Evolutionary conservation across 116 monocot species (phyloP).

Genomic region (Posidonia oceanica): DNA sequence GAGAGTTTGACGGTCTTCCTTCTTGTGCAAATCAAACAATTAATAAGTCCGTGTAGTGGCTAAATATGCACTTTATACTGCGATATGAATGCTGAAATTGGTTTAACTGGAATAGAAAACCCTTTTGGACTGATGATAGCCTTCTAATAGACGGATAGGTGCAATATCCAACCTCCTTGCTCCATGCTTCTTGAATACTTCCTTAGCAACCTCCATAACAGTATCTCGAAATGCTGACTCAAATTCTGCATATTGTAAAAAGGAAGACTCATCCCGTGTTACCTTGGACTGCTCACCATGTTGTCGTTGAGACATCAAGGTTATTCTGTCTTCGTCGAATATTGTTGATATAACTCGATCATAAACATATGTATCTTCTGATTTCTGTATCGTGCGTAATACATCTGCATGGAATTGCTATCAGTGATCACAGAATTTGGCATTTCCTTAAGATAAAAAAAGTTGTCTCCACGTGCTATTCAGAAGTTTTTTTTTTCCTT

Average conservation of each 20-base stretch:
- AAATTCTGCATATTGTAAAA: conserved; percentile 28
- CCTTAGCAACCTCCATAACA: conserved; percentile 52
- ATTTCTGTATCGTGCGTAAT: conserved; percentile 64
- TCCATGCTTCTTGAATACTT: conserved; percentile 71
- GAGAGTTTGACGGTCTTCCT: conserved; percentile 68
- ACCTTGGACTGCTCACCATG: conserved; percentile 25
- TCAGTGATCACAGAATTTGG: background rate
- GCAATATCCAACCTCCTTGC: conserved; percentile 68
- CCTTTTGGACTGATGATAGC: conserved; percentile 49
- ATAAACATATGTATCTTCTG: conserved; percentile 90
- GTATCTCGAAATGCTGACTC: conserved; percentile 56
- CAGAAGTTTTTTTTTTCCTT: too few relatives aligned
- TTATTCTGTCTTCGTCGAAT: conserved; percentile 71
- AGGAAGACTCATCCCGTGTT: conserved; percentile 26
- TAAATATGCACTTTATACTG: background rate
- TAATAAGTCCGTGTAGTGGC: background rate
- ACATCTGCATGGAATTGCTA: conserved; percentile 46
- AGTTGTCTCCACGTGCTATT: too few relatives aligned
- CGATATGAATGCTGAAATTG: background rate
- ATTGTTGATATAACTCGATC: conserved; percentile 82
- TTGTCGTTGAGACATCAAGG: conserved; percentile 31
- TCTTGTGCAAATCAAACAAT: conserved; percentile 2
- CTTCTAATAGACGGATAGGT: conserved; percentile 53
- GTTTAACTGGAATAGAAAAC: conserved; percentile 2
- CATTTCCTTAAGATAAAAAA: too few relatives aligned